These are phyloP conservation scores for Metschnikowia lunata DNA, from an alignment of 805 yeast species.

Conservation along the genomic window DNA sequence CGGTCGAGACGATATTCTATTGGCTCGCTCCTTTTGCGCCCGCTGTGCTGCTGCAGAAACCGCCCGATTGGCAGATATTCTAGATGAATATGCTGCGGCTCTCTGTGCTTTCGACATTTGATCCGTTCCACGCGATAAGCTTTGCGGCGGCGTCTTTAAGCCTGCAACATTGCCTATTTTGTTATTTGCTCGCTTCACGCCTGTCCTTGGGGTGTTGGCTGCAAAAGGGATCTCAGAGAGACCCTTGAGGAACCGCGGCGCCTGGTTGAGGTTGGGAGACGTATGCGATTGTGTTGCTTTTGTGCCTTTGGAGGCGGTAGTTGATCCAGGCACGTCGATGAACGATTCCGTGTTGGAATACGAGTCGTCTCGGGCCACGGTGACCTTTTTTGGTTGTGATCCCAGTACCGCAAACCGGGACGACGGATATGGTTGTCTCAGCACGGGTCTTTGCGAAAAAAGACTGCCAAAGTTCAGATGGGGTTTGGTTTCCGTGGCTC, in stretches of 20 bases:
- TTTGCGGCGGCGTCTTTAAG: background rate
- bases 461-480: slow-evolving; percentile 2
- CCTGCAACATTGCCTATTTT: background rate
- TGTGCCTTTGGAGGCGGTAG: background rate
- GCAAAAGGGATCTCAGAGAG: slow-evolving; percentile 24
- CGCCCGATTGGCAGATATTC: background rate
- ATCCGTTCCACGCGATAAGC: background rate
- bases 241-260: slow-evolving; percentile 41
- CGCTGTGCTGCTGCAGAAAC: slow-evolving; percentile 12
- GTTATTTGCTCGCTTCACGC: background rate
- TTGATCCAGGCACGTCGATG: slow-evolving; percentile 21
- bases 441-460: slow-evolving; percentile 1
- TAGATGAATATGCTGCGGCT: background rate
- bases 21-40: slow-evolving; percentile 13
- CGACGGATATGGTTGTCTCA: background rate
- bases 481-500: slow-evolving; percentile 1
- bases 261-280: slow-evolving; percentile 41
- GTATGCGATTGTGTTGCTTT: slow-evolving; percentile 1
- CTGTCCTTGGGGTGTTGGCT: slow-evolving; percentile 6
- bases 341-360: slow-evolving; percentile 26
- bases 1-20: slow-evolving; percentile 12
- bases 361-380: slow-evolving; percentile 24
- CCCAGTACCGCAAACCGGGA: background rate
- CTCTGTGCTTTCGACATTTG: background rate
- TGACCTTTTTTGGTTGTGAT: slow-evolving; percentile 1